Base-by-base conservation (phyloP, 2,329 filamentous ascomycete species). In the Lasiodiplodia gonubiensis region DNA sequence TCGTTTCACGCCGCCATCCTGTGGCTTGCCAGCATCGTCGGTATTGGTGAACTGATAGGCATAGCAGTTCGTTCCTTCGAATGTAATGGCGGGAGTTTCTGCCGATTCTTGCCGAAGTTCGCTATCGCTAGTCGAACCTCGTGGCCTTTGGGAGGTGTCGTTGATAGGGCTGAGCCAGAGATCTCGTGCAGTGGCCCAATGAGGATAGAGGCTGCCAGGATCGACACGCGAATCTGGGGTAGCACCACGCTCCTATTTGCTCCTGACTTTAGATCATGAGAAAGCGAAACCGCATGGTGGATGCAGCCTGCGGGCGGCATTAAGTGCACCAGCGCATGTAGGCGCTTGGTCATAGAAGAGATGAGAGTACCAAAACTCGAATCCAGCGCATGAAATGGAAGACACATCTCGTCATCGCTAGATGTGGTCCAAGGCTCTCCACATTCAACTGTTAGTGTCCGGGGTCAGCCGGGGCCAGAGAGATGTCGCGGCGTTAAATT, bases 141-240 rank as follows among this genome's bases (percentile, higher is more conserved):
- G 46, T 51, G 4, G 59, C 16, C 42, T 63, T 37, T 7, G 11
- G 0, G 6, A 30, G n/a, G 25, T 21, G 57, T 63, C n/a, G 59
- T 63, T 25, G 23, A 33, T 63, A 51, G 30, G 59, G 59, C 59
- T 63, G 59, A 63, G 42, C 30, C 27, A 63, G 30, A 37, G 27
- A 61, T 48, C 57, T 61, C 57, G 57, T 61, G 59, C 11, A 25
- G 10, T 48, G 18, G 46, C 59, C 59, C 46, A 63, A 63, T 63
- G 11, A 18, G 59, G 59, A 63, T 51, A 63, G 57, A 49, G 10
- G 25, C 27, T 37, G 8, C 16, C 7, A 25, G 46, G 59, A 63
- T 63, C 59, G 42, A 37, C 59, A 27, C 42, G 42, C n/a, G 49
- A 33, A 51, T n/a, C 46, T 51, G 59, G 59, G 57, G 59, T 63